These are phyloP conservation scores for Rhizophora apiculata DNA, from an alignment of 345 rosid species.

Conservation along the genomic window DNA sequence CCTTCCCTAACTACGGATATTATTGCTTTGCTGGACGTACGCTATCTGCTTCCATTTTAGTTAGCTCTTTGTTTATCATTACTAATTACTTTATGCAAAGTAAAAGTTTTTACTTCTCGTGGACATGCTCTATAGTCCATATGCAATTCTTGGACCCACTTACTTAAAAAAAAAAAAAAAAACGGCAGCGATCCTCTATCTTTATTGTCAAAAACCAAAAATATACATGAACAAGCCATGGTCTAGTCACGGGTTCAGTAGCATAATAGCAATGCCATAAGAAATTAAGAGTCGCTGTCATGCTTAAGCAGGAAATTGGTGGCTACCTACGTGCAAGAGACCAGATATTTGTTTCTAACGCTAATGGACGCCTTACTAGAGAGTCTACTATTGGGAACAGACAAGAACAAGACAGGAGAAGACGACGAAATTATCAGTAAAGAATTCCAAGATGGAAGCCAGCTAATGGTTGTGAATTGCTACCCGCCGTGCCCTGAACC, in stretches of 20 bases:
- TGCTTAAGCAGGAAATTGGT: conserved; percentile 48
- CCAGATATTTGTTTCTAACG: conserved; percentile 50
- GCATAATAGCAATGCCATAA: neutral
- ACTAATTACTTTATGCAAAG: neutral
- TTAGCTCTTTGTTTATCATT: neutral
- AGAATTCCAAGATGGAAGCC: conserved; percentile 67
- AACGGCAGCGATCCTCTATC: too few relatives aligned
- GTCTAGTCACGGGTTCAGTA: too few relatives aligned
- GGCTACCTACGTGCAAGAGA: conserved; percentile 62
- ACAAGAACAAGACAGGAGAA: conserved; percentile 7
- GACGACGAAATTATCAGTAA: conserved; percentile 27
- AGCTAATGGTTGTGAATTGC: conserved; percentile 65
- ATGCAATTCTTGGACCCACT: too few relatives aligned
- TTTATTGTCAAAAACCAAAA: too few relatives aligned
- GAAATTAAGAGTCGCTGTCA: neutral
- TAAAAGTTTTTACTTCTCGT: neutral
- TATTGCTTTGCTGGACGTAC: too few relatives aligned
- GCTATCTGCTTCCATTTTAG: neutral
- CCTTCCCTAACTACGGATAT: neutral
- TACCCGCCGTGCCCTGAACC: conserved; percentile 90
- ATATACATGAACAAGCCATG: too few relatives aligned
- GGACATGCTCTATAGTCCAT: too few relatives aligned
- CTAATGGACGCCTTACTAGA: conserved; percentile 68
- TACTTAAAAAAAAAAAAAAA: too few relatives aligned
- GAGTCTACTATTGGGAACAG: conserved; percentile 32